phyloP scores from a whole-genome alignment of 768 basidiomycete species.

The Leccinum disarticulatum region DNA sequence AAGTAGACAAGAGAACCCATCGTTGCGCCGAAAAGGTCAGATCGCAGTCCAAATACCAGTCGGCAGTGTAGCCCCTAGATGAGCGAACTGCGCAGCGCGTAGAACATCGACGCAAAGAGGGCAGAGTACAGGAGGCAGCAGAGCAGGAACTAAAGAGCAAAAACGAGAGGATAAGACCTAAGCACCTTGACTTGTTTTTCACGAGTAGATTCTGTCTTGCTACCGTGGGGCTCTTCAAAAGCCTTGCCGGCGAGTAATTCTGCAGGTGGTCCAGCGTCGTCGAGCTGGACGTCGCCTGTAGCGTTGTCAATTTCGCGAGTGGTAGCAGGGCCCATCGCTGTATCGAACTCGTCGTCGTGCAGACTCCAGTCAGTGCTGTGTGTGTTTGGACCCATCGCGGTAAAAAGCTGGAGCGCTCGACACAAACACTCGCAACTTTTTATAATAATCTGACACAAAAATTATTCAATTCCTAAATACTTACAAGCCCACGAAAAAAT shows the following conservation, averaged over 20 bases:
- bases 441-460: not conserved
- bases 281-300: conserved; percentile 40
- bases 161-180: conserved; percentile 57
- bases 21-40: conserved; percentile 29
- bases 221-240: conserved; percentile 47
- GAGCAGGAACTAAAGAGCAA: conserved; percentile 27
- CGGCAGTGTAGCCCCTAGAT: conserved; percentile 20
- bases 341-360: conserved; percentile 45
- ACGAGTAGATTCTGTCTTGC: conserved; percentile 47
- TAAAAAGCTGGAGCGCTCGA: not conserved
- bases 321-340: conserved; percentile 46
- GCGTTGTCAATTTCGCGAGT: conserved; percentile 47
- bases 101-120: conserved; percentile 20
- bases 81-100: conserved; percentile 15
- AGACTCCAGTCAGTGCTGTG: conserved; percentile 44
- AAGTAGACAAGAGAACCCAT: conserved; percentile 36
- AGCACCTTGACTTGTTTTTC: conserved; percentile 89
- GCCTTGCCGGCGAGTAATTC: conserved; percentile 19
- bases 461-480: conserved; percentile 2
- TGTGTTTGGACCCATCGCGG: conserved; percentile 27
- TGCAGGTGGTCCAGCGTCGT: conserved; percentile 20
- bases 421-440: not conserved
- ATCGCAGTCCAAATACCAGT: conserved; percentile 24
- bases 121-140: conserved; percentile 20
- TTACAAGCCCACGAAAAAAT: not conserved